These are phyloP conservation scores for Forsythia viridissima DNA, from an alignment of 257 asterid genomes.

Conservation along the genomic window DNA sequence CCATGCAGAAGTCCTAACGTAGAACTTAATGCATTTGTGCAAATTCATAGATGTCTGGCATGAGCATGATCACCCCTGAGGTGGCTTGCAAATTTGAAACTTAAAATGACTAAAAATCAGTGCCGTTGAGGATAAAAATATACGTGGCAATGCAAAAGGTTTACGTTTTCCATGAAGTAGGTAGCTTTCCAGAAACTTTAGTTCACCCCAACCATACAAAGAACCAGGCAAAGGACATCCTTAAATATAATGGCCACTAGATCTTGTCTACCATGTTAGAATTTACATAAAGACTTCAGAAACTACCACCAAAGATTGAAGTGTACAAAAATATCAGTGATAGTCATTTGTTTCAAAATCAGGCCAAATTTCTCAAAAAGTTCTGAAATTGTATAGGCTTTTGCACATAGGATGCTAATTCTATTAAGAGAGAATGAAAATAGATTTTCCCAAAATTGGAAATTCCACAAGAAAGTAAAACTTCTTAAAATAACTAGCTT, in stretches of 20 bases:
- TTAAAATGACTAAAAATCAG: not conserved
- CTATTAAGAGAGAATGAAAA: not conserved
- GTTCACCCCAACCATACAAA: not conserved
- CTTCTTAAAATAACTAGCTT: constrained; percentile 7
- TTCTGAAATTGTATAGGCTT: not conserved
- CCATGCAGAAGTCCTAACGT: not conserved
- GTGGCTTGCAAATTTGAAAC: not conserved
- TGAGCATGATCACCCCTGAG: not conserved
- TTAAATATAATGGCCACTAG: constrained; percentile 3
- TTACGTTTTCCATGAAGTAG: constrained; percentile 3
- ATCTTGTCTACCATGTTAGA: constrained; percentile 10
- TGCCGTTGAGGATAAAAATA: not conserved
- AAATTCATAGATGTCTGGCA: not conserved
- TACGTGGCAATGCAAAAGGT: not conserved
- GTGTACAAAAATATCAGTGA: not conserved
- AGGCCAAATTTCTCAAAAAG: constrained; percentile 14
- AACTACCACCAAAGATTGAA: too few relatives aligned
- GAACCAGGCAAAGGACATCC: not conserved
- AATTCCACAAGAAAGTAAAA: constrained; percentile 14
- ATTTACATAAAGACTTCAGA: not conserved
- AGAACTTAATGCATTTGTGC: not conserved
- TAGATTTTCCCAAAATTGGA: constrained; percentile 11
- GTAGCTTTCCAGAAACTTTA: not conserved
- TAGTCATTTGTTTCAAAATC: not conserved
- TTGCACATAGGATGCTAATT: not conserved